Evolutionary conservation across 371 early-diverging fungal genomes (phyloP).

Genomic region (Catenaria anguillulae): DNA sequence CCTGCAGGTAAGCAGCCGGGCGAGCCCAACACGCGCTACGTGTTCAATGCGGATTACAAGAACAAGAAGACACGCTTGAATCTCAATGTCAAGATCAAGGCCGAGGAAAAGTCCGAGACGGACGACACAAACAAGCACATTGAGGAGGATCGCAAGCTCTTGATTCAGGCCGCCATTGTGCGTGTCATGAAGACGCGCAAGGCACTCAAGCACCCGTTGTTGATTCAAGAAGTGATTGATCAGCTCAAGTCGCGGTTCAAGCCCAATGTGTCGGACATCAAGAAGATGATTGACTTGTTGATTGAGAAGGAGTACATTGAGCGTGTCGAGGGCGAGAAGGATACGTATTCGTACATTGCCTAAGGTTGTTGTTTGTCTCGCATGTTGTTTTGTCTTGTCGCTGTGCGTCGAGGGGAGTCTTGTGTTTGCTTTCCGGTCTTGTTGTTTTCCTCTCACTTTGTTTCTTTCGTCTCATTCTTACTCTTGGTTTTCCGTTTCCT

Average conservation of each 20-base stretch:
- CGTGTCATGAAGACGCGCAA: constrained; percentile 94
- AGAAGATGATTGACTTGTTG: constrained; percentile 87
- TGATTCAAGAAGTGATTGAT: constrained; percentile 76
- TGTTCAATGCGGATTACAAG: constrained; percentile 71
- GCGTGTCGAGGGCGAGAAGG: constrained; percentile 66
- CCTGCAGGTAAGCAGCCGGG: constrained; percentile 34
- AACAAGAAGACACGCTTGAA: constrained; percentile 75
- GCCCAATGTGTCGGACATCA: constrained; percentile 80
- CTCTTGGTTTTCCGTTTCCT: no score
- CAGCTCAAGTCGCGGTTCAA: constrained; percentile 81
- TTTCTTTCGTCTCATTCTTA: no score
- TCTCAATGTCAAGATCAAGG: constrained; percentile 59
- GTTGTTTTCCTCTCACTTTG: no score
- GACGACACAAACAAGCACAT: constrained; percentile 78
- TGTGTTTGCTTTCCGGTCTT: no score
- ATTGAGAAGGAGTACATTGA: constrained; percentile 90
- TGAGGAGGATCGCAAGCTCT: constrained; percentile 70
- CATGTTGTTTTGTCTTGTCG: no score
- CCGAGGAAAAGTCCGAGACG: constrained; percentile 71
- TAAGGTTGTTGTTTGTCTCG: no score
- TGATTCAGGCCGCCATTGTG: constrained; percentile 95
- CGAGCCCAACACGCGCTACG: constrained; percentile 22
- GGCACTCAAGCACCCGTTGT: constrained; percentile 63
- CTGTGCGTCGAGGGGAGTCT: no score
- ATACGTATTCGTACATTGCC: constrained; percentile 77